Evolutionary conservation across 176 grass and related monocot species (phyloP), one percentile per base, ranked within the genome.

Genomic region (Avena sativa): DNA sequence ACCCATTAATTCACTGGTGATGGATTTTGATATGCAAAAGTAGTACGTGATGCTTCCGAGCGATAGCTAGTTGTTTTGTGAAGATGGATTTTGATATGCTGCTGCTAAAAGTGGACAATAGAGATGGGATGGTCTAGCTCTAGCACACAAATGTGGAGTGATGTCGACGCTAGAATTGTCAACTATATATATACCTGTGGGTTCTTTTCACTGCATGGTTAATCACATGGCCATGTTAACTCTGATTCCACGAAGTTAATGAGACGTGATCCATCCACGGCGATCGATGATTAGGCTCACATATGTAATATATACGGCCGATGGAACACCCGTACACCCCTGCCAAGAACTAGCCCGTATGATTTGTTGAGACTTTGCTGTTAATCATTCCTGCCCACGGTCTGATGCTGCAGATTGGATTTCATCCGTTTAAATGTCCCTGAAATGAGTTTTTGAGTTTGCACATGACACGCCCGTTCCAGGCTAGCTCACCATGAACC

Each of bases 401-500:
- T 79, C 30, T 1, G 72, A 17, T 21, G 50, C 44, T 3, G 71
- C 32, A 79, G 64, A 17, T 74, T 2, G 16, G 2, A 36, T 71
- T 53, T 12, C 9, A 19, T 25, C 7, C 48, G 1, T 32, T 14
- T 17, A 12, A 28, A 61, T 74, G 38, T 56, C 16, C 47, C 16
- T 20, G 26, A 55, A 34, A 32, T 16, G 30, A 9, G 81, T 88
- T 52, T 8, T 11, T 32, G 61, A 80, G 20, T 19, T 47, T 20
- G 14, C 23, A 61, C 9, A 44, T 40, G 70, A n/a, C 1, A 40
- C 19, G 9, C 8, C 48, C 3, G 10, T 60, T 34, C 38, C 57
- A 58, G 2, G 12, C 74, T 53, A 68, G 69, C 62, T 84, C 81
- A 84, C 72, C 49, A 86, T 84, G 89, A 91, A 84, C 89, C 81